Evolutionary conservation across 108 stramenopile genomes (phyloP), one percentile per base, ranked within the genome.

Genomic region (Pseudonitzschia multistriata): DNA sequence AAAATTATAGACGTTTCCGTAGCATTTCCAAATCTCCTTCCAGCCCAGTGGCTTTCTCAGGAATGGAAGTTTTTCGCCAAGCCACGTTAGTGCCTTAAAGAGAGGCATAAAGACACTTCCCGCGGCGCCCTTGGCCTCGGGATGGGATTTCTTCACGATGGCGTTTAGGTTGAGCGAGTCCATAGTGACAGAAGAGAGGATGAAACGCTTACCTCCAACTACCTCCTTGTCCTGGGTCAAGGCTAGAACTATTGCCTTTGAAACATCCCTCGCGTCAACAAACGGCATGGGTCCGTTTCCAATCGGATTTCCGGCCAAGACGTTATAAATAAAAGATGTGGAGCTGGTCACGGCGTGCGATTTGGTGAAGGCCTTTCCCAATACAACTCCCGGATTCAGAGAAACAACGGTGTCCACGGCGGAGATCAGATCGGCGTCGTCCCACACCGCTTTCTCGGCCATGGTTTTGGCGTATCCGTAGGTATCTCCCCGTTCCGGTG

Each of bases 401-500:
- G 57, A 59, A 30, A 37, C 57, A 59, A 59, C 19, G 15, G 19
- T n/a, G 2, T 30, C 31, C 14, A 59, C n/a, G 31, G n/a, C 15
- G 15, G 29, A 33, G 3, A n/a, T 11, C 3, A 59, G 34, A 35
- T 59, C 57, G 25, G 25, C 57, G n/a, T 59, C 57, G 17, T 30
- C 33, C 29, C 29, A 59, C 0, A 59, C 4, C 27, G 17, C n/a
- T 15, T 59, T 59, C 35, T 59, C 57, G 25, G 33, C 33, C 34
- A 17, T 10, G n/a, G 57, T 59, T 33, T 59, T 59, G 31, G 57
- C 33, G 17, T 59, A 59, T 36, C 57, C 57, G 19, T 59, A 59
- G 14, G 28, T 17, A 33, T 59, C 57, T n/a, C 57, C 57, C n/a
- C 31, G 29, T 30, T 59, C 57, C 2, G n/a, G 11, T 4, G 57